Evolutionary conservation across 139 green algal genomes (phyloP), one percentile per base, ranked within the genome.

Genomic region (Asterochloris erici): DNA sequence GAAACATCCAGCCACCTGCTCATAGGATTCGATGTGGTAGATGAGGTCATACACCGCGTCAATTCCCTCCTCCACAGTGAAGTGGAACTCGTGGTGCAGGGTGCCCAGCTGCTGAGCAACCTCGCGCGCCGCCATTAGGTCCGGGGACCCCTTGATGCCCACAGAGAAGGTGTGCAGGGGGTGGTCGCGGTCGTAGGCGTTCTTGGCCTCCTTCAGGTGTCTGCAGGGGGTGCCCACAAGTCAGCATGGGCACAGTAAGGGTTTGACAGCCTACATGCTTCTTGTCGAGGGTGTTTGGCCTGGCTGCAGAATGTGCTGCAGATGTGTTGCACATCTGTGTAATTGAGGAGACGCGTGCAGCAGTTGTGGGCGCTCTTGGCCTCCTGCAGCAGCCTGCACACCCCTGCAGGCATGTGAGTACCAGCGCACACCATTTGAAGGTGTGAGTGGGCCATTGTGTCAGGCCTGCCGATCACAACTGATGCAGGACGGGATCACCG

Each of bases 21-120:
- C 95, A 83, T 94, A 98, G 38, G 90, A 95, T 89, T 99, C 97
- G 17, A 98, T 92, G 88, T 99, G 94, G 78, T 92, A 97, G 79
- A 99, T 96, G 74, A 99, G 91, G 81, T 99, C 95, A 28, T 86
- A 86, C 69, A 99, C 89, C 47, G 95, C 95, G 86, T 99, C 97
- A 27, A 98, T 93, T 84, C 94, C 96, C 84, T 99, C 93, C 88
- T 98, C 86, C 38, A 98, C 93, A 14, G 96, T 99, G 90, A 99
- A 99, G 75, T 93, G 91, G 88, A 98, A 97, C 85, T 99, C 97
- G 81, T 98, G 94, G 92, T 99, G 97, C 69, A 94, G 83, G 0
- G 97, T 99, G 61, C 94, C 95, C 78, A 99, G 87, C 84, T 97
- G 95, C 28, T 96, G 89, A 9, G 97, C 94, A 82, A 99, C 97